These are phyloP conservation scores for Colletotrichum sansevieriae DNA, from an alignment of 2,329 filamentous ascomycete species.

Conservation along the genomic window DNA sequence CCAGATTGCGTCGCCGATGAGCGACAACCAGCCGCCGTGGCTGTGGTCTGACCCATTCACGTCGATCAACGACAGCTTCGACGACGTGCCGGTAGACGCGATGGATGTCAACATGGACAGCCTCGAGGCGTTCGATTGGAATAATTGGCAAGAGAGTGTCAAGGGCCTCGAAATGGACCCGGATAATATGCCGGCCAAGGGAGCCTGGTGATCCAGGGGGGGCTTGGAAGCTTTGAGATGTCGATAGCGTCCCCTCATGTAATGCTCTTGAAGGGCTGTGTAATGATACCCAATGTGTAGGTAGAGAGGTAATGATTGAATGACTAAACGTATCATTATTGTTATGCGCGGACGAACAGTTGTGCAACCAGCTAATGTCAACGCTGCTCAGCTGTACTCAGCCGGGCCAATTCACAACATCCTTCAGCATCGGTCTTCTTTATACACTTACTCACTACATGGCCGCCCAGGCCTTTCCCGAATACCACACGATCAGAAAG, in stretches of 20 bases:
- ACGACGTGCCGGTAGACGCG: slow-evolving; percentile 49
- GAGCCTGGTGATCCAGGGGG: slow-evolving; percentile 20
- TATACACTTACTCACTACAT: too few species aligned
- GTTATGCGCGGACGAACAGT: too few species aligned
- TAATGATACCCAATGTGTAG: slow-evolving; percentile 38
- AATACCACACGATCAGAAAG: too few species aligned
- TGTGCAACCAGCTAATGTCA: background rate
- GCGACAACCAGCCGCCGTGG: slow-evolving; percentile 55
- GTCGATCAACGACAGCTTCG: slow-evolving; percentile 47
- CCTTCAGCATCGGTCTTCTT: too few species aligned
- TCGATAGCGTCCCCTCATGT: slow-evolving; percentile 24
- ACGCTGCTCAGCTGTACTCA: background rate
- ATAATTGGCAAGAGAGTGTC: slow-evolving; percentile 61
- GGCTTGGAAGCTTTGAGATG: background rate
- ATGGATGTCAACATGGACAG: slow-evolving; percentile 52
- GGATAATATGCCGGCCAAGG: slow-evolving; percentile 32
- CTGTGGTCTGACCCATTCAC: slow-evolving; percentile 56
- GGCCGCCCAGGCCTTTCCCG: too few species aligned
- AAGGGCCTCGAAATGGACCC: slow-evolving; percentile 52
- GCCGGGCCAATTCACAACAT: too few species aligned
- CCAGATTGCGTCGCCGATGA: slow-evolving; percentile 43
- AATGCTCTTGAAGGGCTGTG: slow-evolving; percentile 10
- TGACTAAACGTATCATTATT: slow-evolving; percentile 17
- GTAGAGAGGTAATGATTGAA: slow-evolving; percentile 36
- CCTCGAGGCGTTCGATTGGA: slow-evolving; percentile 62